Evolutionary conservation across 257 asterid species (phyloP).

Genomic region (Jacaranda mimosifolia): DNA sequence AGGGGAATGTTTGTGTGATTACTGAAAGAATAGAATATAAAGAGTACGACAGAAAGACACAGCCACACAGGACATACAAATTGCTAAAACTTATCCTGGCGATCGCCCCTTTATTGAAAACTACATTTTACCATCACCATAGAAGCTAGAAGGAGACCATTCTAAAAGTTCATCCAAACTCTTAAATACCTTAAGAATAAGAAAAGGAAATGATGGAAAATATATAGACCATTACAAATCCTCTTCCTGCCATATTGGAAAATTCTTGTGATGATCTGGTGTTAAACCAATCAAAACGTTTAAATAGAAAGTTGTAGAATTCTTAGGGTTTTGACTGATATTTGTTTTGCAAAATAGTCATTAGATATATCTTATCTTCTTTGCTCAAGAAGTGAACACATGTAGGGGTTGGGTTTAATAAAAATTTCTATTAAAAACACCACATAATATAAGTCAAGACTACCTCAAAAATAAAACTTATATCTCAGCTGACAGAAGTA

Average conservation of each 20-base stretch:
- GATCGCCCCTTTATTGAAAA: neutral
- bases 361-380: neutral
- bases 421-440: neutral
- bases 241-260: neutral
- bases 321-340: neutral
- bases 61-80: neutral
- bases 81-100: neutral
- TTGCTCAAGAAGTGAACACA: neutral
- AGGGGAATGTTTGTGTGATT: too few species aligned
- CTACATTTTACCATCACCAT: neutral
- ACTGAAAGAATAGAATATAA: too few species aligned
- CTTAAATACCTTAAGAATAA: neutral
- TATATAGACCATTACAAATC: neutral
- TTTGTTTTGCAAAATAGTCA: neutral
- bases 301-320: neutral
- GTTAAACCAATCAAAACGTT: neutral
- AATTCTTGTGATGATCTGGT: neutral
- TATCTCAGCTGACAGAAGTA: conserved; percentile 7
- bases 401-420: neutral
- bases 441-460: neutral
- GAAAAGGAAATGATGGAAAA: neutral
- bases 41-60: too few species aligned
- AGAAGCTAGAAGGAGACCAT: neutral
- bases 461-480: neutral
- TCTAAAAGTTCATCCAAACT: neutral